These are phyloP conservation scores for Parasarocladium wereldwijsianum DNA, from an alignment of 2,329 filamentous ascomycete species.

Conservation along the genomic window DNA sequence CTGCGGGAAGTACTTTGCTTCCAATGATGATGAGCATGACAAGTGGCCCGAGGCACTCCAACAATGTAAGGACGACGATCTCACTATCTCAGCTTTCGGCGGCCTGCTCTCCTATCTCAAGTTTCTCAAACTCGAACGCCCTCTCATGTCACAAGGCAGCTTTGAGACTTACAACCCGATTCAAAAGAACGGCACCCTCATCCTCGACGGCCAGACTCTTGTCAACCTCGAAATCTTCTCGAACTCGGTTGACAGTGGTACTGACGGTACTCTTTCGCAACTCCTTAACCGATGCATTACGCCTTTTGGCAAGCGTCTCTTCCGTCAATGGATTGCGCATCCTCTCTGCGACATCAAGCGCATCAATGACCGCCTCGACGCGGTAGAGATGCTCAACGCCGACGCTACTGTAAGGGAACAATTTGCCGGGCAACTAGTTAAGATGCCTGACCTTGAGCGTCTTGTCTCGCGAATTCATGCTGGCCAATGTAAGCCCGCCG, in stretches of 20 bases:
- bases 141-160: slow-evolving; percentile 76
- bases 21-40: slow-evolving; percentile 38
- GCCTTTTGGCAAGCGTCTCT: slow-evolving; percentile 89
- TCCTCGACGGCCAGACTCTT: slow-evolving; percentile 88
- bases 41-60: slow-evolving; percentile 64
- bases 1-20: slow-evolving; percentile 63
- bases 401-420: slow-evolving; percentile 69
- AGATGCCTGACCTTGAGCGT: slow-evolving; percentile 86
- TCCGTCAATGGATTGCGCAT: slow-evolving; percentile 95
- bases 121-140: slow-evolving; percentile 75
- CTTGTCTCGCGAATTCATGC: slow-evolving; percentile 92
- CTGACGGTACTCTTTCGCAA: slow-evolving; percentile 76
- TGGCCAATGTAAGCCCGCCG: slow-evolving; percentile 73
- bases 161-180: slow-evolving; percentile 91
- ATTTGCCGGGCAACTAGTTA: slow-evolving; percentile 76
- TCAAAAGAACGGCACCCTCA: slow-evolving; percentile 72
- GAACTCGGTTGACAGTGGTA: slow-evolving; percentile 76
- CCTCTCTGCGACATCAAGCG: slow-evolving; percentile 73
- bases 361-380: slow-evolving; percentile 89
- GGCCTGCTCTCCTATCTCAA: slow-evolving; percentile 78
- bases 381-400: slow-evolving; percentile 81
- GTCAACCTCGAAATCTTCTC: slow-evolving; percentile 97
- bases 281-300: slow-evolving; percentile 91
- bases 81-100: slow-evolving; percentile 82
- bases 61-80: slow-evolving; percentile 60